Conservation (phyloP, 1,284 basidiomycete genomes). For the Trametes pubescens region DNA sequence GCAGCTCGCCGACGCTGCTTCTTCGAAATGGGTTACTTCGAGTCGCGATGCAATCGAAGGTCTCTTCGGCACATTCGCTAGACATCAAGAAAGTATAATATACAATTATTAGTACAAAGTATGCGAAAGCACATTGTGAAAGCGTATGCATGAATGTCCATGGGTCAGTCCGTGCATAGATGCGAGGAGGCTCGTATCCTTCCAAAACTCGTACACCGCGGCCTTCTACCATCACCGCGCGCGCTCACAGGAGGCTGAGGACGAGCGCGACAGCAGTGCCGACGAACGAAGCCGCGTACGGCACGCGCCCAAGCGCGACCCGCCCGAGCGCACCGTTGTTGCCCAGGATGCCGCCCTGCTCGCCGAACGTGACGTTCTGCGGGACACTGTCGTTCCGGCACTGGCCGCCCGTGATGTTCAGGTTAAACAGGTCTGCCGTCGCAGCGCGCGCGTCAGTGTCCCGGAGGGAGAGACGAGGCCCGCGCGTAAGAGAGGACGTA, state of each 20-base stretch:
- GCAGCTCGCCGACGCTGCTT: no score
- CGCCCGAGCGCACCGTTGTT: slow-evolving; percentile 16
- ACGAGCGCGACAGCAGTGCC: slow-evolving; percentile 15
- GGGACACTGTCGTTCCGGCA: slow-evolving; percentile 38
- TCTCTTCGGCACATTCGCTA: no score
- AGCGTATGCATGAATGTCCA: slow-evolving; percentile 1
- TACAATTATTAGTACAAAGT: no score
- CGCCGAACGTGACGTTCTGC: slow-evolving; percentile 41
- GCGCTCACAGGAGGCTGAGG: slow-evolving; percentile 7
- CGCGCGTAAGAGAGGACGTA: slow-evolving; percentile 10
- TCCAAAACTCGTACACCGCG: background rate
- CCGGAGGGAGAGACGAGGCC: background rate
- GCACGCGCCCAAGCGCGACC: slow-evolving; percentile 9
- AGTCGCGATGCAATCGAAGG: no score
- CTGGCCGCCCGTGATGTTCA: slow-evolving; percentile 36
- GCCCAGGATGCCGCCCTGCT: slow-evolving; percentile 41
- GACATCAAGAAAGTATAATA: background rate
- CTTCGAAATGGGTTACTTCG: no score
- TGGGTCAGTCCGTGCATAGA: background rate
- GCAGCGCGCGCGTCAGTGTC: background rate
- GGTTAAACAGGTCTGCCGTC: slow-evolving; percentile 32
- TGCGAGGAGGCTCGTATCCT: background rate
- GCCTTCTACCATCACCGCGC: background rate
- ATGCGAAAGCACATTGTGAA: background rate
- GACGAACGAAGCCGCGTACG: slow-evolving; percentile 14